These are phyloP conservation scores for Backusella tuberculispora DNA, from an alignment of 192 early-diverging fungal genomes.

Conservation along the genomic window DNA sequence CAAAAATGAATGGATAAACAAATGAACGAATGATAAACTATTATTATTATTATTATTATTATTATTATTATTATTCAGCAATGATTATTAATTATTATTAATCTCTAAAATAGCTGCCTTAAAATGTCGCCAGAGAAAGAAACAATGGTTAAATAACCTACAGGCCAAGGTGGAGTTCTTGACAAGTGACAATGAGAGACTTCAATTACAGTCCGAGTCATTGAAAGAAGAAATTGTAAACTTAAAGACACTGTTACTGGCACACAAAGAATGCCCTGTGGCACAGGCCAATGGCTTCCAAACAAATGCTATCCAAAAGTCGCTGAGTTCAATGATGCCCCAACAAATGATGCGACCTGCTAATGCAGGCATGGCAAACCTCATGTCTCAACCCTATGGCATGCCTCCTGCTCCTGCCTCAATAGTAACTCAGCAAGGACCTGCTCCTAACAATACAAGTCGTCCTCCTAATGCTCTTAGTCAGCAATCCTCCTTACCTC, in stretches of 20 bases:
- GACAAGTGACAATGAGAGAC: constrained; percentile 69
- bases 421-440: background rate
- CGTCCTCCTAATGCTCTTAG: background rate
- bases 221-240: constrained; percentile 79
- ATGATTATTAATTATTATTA: constrained; percentile 8
- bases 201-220: constrained; percentile 61
- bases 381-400: background rate
- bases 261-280: constrained; percentile 81
- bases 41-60: background rate
- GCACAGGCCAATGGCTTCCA: constrained; percentile 66
- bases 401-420: background rate
- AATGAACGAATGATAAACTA: background rate
- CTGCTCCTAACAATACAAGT: background rate
- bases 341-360: constrained; percentile 3
- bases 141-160: constrained; percentile 87
- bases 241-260: constrained; percentile 76
- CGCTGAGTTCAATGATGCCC: constrained; percentile 14
- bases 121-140: constrained; percentile 95
- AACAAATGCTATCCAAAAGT: constrained; percentile 18
- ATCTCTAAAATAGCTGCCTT: constrained; percentile 72
- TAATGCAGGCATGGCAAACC: background rate
- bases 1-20: background rate
- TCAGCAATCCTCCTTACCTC: background rate
- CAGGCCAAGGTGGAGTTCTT: constrained; percentile 72
- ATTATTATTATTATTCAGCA: background rate